Evolutionary conservation across 106 monocot species (phyloP).

Genomic region (Dactylorhiza incarnata): DNA sequence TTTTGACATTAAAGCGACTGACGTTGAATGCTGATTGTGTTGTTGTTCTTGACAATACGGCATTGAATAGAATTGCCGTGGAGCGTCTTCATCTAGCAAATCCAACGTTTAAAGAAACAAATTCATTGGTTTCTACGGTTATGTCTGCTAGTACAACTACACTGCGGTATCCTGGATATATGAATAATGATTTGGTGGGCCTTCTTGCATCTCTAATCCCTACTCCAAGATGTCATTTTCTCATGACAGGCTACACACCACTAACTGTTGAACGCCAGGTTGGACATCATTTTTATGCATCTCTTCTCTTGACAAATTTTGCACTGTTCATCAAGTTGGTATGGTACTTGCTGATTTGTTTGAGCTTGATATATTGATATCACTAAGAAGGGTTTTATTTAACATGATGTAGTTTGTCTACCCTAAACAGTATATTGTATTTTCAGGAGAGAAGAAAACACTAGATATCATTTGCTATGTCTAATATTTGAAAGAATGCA

Average conservation of each 20-base stretch:
- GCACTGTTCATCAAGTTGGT: neutral
- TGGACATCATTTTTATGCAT: conserved; percentile 4
- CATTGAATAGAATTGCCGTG: conserved; percentile 96
- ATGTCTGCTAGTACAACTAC: conserved; percentile 99
- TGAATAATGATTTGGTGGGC: conserved; percentile 99
- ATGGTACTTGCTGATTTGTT: neutral
- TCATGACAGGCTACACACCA: conserved; percentile 99
- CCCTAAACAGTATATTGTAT: neutral
- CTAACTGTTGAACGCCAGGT: conserved; percentile 98
- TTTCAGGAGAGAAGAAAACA: neutral
- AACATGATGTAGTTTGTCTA: neutral
- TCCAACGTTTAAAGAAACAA: conserved; percentile 94
- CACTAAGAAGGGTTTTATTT: neutral
- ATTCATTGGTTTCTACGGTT: conserved; percentile 96
- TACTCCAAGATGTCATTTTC: conserved; percentile 95
- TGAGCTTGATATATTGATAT: neutral
- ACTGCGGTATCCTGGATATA: conserved; percentile 92
- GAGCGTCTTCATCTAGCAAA: conserved; percentile 87
- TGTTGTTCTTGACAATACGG: conserved; percentile 98
- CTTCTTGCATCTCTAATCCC: conserved; percentile 95
- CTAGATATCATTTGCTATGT: neutral
- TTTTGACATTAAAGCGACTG: conserved; percentile 85
- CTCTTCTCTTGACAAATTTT: conserved; percentile 4
- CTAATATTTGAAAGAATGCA: neutral
- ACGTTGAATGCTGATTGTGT: conserved; percentile 99